Conservation (phyloP, 768 basidiomycete genomes). For the Hericium rajendrae region DNA sequence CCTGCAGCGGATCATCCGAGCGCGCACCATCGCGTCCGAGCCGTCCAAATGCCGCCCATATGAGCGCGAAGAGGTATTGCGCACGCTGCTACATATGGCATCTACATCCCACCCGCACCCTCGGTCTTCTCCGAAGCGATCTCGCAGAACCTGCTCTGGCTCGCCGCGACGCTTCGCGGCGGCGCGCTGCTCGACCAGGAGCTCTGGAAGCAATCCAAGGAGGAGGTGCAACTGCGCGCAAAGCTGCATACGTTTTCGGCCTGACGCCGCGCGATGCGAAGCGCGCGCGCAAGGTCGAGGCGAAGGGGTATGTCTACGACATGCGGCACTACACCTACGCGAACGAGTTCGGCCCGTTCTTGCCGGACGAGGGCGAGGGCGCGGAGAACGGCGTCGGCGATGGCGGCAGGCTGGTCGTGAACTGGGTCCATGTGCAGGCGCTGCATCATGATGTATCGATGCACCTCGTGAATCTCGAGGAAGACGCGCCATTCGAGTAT, state of each 20-base stretch:
- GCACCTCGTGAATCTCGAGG: slow-evolving; percentile 35
- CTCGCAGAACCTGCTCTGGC: slow-evolving; percentile 45
- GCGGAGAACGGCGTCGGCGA: neutral
- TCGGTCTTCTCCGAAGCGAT: slow-evolving; percentile 16
- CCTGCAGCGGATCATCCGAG: slow-evolving; percentile 47
- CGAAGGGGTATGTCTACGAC: slow-evolving; percentile 52
- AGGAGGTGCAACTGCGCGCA: slow-evolving; percentile 38
- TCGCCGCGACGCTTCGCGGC: slow-evolving; percentile 31
- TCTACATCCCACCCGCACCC: slow-evolving; percentile 30
- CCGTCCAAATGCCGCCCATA: slow-evolving; percentile 27
- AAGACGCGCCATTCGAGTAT: slow-evolving; percentile 18
- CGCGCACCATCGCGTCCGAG: slow-evolving; percentile 35
- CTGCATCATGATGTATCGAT: slow-evolving; percentile 48
- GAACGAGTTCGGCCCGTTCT: slow-evolving; percentile 50
- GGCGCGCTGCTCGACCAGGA: slow-evolving; percentile 32
- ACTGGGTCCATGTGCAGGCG: slow-evolving; percentile 52
- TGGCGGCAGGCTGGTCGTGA: slow-evolving; percentile 21
- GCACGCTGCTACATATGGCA: slow-evolving; percentile 43
- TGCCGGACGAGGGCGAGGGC: slow-evolving; percentile 9
- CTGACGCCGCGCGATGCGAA: slow-evolving; percentile 37
- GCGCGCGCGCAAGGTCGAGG: slow-evolving; percentile 24
- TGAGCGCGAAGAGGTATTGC: slow-evolving; percentile 34
- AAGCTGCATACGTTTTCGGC: slow-evolving; percentile 49
- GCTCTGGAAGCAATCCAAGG: slow-evolving; percentile 16
- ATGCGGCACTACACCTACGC: slow-evolving; percentile 43